phyloP scores from a whole-genome alignment of 2,329 filamentous ascomycete genomes.

The Ophiostoma ulmi region DNA sequence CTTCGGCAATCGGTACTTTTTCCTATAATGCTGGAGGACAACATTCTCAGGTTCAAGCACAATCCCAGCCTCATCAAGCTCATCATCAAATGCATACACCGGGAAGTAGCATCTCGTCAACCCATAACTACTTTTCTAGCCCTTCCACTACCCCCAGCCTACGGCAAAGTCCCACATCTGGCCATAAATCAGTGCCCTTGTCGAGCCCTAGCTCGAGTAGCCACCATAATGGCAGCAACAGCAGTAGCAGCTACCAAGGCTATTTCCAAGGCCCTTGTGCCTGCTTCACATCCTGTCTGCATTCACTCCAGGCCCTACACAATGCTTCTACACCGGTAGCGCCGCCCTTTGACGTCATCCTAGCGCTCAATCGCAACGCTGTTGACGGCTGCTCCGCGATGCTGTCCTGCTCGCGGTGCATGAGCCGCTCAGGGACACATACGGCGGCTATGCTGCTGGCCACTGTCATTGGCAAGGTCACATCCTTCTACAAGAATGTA shows the following conservation, averaged over 20 bases:
- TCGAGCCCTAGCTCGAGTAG: neutral
- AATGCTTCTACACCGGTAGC: conserved; percentile 33
- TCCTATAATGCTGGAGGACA: conserved; percentile 29
- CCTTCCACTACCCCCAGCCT: conserved; percentile 38
- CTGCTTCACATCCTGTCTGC: conserved; percentile 45
- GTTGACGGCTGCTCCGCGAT: conserved; percentile 46
- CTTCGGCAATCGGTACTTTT: conserved; percentile 32
- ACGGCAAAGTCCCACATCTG: conserved; percentile 30
- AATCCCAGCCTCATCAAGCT: neutral
- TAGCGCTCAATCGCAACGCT: conserved; percentile 45
- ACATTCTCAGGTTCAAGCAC: neutral
- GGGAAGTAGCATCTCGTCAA: conserved; percentile 32
- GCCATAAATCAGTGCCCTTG: conserved; percentile 32
- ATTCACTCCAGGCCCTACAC: conserved; percentile 45
- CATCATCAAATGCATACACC: conserved; percentile 34
- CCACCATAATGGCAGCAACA: neutral
- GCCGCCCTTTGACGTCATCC: conserved; percentile 42
- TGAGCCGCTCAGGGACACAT: conserved; percentile 41
- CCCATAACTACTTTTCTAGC: conserved; percentile 37
- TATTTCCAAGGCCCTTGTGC: conserved; percentile 34
- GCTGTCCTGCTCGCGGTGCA: conserved; percentile 44
- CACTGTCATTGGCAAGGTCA: conserved; percentile 46
- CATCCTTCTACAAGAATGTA: conserved; percentile 43
- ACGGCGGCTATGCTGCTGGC: conserved; percentile 47
- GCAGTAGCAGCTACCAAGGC: conserved; percentile 1